Base-by-base conservation (phyloP, 805 yeast species). In the Kazachstania kunashirensis region DNA sequence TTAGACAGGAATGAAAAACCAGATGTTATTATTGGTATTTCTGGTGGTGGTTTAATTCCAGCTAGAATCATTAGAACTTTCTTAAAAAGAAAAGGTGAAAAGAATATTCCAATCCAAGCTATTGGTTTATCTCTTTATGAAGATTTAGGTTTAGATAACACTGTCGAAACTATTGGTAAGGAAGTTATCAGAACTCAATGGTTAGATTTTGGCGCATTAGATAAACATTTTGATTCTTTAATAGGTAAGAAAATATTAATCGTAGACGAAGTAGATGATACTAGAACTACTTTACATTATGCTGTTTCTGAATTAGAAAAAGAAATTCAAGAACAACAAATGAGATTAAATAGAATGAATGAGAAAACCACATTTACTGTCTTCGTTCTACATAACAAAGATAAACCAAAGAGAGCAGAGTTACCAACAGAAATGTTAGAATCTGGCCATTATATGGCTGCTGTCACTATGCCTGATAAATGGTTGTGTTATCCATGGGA, bases 401-500 rank as follows among this genome's bases (percentile, higher is more conserved):
- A 75, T 44, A 84, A 84, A 68, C 76, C 78, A 40, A 84, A 84
- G 69, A 75, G 73, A 48, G 94, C 89, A 8, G 73, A 77, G 33
- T 65, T 84, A 36, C 83, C 85, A 29, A 61, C 63, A 34, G 71
- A 70, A 11, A 66, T 80, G 65, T 68, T 84, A 67, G 65, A 69
- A 26, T 68, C 71, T 23, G 80, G 80, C 36, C 69, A 75, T 42
- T 84, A 84, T 57, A 59, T 78, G 32, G 81, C 84, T 34, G 94
- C 89, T 28, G 67, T 73, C 48, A 77, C 82, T 28, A 80, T 81
- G 27, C 77, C 76, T 18, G 94, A 84, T 53, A 66, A 65, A 50
- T 84, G 95, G 95, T 75, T 84, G 49, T 86, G 89, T 29, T 84
- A 84, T 59, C 95, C 95, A 28, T 84, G 94, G 94, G 95, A 84